phyloP scores from a whole-genome alignment of 2,329 filamentous ascomycete genomes.

The Cladosporium halotolerans region DNA sequence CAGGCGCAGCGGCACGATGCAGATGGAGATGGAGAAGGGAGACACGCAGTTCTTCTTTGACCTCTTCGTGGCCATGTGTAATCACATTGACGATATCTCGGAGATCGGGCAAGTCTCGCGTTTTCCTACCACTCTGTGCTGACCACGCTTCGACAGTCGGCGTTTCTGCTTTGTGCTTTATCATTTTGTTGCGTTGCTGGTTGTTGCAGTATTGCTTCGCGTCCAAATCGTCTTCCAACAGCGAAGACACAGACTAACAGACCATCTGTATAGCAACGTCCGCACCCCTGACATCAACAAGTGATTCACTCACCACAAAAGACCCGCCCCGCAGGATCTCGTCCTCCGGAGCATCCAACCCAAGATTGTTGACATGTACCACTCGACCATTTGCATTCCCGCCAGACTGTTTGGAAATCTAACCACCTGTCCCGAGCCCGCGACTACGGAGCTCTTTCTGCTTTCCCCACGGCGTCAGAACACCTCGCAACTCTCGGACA shows the following conservation, averaged over 20 bases:
- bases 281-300: conserved; percentile 21
- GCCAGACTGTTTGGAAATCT: conserved; percentile 2
- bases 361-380: conserved; percentile 1
- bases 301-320: conserved; percentile 13
- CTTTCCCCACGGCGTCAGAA: background rate
- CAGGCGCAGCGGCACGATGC: conserved; percentile 97
- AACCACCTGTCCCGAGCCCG: background rate
- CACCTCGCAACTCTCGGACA: conserved; percentile 4
- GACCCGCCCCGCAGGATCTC: background rate
- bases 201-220: background rate
- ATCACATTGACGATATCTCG: conserved; percentile 93
- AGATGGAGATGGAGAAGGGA: conserved; percentile 94
- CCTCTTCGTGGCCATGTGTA: conserved; percentile 96
- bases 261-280: conserved; percentile 17
- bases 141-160: conserved; percentile 12
- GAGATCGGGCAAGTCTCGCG: conserved; percentile 64
- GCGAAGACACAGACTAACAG: conserved; percentile 14
- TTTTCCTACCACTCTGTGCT: conserved; percentile 13
- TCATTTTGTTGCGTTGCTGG: background rate
- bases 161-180: background rate
- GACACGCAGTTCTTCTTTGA: conserved; percentile 89
- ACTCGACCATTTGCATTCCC: conserved; percentile 6
- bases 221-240: conserved; percentile 1
- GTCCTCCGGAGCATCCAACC: background rate
- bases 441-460: background rate